Evolutionary conservation across 2,329 filamentous ascomycete species (phyloP).

Genomic region (Claviceps purpurea): DNA sequence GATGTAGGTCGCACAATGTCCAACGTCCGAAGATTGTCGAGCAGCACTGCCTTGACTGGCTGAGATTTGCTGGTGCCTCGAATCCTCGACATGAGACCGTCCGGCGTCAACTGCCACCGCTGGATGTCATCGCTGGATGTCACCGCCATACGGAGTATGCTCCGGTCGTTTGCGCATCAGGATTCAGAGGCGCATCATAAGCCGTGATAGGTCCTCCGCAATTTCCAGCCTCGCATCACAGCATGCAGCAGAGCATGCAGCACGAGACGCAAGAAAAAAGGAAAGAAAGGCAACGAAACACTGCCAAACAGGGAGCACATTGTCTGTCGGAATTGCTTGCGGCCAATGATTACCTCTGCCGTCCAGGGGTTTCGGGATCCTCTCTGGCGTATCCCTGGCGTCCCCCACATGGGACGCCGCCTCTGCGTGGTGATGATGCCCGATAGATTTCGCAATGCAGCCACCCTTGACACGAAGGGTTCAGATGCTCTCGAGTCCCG

Average conservation of each 20-base stretch:
- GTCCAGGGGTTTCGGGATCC: not conserved
- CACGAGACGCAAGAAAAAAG: not conserved
- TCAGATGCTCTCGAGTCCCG: not conserved
- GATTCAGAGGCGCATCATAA: not conserved
- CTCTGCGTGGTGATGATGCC: not conserved
- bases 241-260: not conserved
- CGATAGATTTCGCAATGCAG: constrained; percentile 4
- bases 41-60: not conserved
- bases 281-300: not conserved
- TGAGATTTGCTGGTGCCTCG: too few relatives aligned
- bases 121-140: not conserved
- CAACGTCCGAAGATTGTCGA: not conserved
- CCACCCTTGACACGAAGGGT: not conserved
- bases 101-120: not conserved
- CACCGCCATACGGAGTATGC: too few relatives aligned
- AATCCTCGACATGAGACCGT: not conserved
- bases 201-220: too few relatives aligned
- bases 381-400: not conserved
- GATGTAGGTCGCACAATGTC: too few relatives aligned
- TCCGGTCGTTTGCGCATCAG: not conserved
- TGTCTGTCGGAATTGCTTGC: not conserved
- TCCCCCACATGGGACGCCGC: not conserved
- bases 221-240: not conserved
- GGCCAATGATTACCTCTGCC: not conserved
- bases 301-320: not conserved